phyloP scores from a whole-genome alignment of 148 eudicot genomes.

The Cornus kousa region DNA sequence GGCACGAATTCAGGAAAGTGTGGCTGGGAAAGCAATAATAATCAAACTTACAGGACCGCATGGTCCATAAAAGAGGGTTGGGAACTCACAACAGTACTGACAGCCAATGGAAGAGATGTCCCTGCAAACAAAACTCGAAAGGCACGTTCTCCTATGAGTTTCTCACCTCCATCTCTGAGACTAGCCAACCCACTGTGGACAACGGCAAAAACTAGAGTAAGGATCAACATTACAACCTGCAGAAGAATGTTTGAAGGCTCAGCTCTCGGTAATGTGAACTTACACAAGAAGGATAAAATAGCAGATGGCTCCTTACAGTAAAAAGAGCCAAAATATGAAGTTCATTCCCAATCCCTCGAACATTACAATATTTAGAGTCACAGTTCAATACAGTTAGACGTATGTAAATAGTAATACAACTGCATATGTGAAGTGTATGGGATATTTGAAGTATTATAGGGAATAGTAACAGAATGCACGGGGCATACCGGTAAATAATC shows the following conservation, averaged over 20 bases:
- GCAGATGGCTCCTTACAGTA: not conserved
- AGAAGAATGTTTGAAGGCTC: constrained; percentile 17
- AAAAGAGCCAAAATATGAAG: not conserved
- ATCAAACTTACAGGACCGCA: not conserved
- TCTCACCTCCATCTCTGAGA: constrained; percentile 82
- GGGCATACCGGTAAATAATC: not conserved
- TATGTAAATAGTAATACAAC: not conserved
- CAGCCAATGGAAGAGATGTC: constrained; percentile 81
- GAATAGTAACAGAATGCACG: not conserved
- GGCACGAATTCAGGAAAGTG: not conserved
- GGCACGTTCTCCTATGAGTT: constrained; percentile 89
- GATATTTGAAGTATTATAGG: not conserved
- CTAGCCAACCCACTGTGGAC: constrained; percentile 97
- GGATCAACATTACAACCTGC: constrained; percentile 82
- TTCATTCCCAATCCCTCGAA: not conserved
- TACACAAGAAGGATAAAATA: not conserved
- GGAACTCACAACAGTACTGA: constrained; percentile 84
- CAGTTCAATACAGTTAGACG: not conserved
- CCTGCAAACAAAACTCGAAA: constrained; percentile 96
- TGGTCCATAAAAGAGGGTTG: not conserved
- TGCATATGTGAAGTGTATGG: no score
- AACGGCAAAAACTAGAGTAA: constrained; percentile 72
- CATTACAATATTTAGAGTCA: not conserved
- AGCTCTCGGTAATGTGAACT: not conserved
- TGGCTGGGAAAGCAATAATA: not conserved